Conservation (phyloP, 495 filamentous ascomycete genomes). For the Aspergillus cavernicola region DNA sequence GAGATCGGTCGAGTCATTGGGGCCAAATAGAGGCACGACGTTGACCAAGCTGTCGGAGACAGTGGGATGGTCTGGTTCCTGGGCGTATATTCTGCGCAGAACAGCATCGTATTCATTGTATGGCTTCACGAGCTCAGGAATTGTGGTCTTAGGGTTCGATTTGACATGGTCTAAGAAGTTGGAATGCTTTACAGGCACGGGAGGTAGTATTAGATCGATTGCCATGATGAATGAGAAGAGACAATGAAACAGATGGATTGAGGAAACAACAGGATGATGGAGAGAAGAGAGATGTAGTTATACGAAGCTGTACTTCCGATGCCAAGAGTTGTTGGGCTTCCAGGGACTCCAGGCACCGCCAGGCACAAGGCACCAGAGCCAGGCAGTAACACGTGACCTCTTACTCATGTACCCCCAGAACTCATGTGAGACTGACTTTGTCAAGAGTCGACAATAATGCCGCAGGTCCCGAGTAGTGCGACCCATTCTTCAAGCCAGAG, state of each 20-base stretch:
- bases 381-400: no score
- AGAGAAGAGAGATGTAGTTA: no score
- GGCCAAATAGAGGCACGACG: conserved; percentile 64
- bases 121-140: conserved; percentile 59
- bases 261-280: no score
- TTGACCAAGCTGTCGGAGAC: conserved; percentile 62
- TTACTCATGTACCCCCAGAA: no score
- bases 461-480: no score
- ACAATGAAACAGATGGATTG: background rate
- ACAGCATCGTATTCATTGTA: conserved; percentile 66
- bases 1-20: conserved; percentile 48
- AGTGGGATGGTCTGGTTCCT: conserved; percentile 56
- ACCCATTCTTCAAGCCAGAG: no score
- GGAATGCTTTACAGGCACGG: conserved; percentile 3
- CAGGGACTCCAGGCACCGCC: no score
- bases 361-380: no score
- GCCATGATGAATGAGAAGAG: background rate
- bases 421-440: no score
- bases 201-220: background rate
- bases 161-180: conserved; percentile 4
- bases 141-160: background rate
- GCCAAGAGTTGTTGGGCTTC: no score
- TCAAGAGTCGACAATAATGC: no score
- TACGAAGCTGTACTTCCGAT: no score
- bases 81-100: conserved; percentile 68